A percentile compares a stretch with the other conserved stretches of the same genome.
These are phyloP conservation scores for Pseudotsuga menziesii DNA, from an alignment of 75 land plant genomes.

Conservation along the genomic window DNA sequence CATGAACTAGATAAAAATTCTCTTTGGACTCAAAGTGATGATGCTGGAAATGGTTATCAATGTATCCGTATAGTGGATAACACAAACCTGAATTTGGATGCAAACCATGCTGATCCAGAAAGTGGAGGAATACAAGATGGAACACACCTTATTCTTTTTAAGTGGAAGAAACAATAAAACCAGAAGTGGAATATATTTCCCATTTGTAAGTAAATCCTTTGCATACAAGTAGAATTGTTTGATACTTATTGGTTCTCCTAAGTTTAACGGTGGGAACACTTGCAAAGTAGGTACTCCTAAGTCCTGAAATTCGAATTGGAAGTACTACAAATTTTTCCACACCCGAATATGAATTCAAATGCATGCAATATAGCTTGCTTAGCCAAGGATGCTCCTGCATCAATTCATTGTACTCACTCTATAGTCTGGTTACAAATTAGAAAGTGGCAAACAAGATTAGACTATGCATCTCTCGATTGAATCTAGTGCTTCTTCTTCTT, in stretches of 20 bases:
- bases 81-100: conserved; percentile 28
- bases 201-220: conserved; percentile 21
- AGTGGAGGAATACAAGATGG: conserved; percentile 34
- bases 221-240: not conserved
- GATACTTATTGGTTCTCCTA: not conserved
- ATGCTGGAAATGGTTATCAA: conserved; percentile 36
- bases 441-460: too few relatives aligned
- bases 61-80: conserved; percentile 30
- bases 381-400: too few relatives aligned
- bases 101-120: conserved; percentile 29
- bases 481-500: too few relatives aligned
- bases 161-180: conserved; percentile 46
- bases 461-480: too few relatives aligned
- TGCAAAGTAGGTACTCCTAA: too few relatives aligned
- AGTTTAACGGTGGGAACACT: too few relatives aligned
- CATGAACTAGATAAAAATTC: conserved; percentile 9
- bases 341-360: too few relatives aligned
- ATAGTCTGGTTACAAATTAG: too few relatives aligned
- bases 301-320: too few relatives aligned
- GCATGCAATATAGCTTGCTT: too few relatives aligned
- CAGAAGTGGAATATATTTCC: conserved; percentile 41
- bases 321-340: too few relatives aligned
- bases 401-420: too few relatives aligned
- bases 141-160: conserved; percentile 23
- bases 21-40: conserved; percentile 39